Base-by-base conservation (phyloP, 2,329 filamentous ascomycete species). In the Elsinoe ampelina region DNA sequence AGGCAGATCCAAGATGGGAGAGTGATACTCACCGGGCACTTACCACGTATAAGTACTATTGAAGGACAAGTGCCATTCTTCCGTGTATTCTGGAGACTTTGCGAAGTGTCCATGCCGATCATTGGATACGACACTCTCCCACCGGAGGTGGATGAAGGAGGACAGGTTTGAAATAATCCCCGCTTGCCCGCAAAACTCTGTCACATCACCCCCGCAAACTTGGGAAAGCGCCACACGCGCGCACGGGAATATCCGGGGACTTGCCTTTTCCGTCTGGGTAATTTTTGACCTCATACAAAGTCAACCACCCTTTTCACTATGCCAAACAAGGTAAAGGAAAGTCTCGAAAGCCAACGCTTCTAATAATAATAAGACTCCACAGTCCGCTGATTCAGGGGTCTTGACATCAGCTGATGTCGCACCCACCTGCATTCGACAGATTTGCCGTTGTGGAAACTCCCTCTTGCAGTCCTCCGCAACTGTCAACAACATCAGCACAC, bases 191-290 rank as follows among this genome's bases (percentile, higher is more conserved):
- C 43, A 48, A 35, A 22, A 34, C 43, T 35, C 43, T 26, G 12
- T 20, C 43, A 35, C 30, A 48, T 26, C 22, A n/a, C 43, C 43
- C 43, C 43, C 43, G 43, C 43, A 48, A 20, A 22, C 8, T 2
- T 48, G 26, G 8, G 34, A 50, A 50, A 50, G 34, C 45, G 45
- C 45, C 45, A 50, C 45, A 50, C 13, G 45, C 13, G 45, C 34
- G 19, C 45, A 50, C 26, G 45, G 30, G 45, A 50, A 22, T 35
- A n/a, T 50, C 45, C 34, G 45, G 30, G 45, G 45, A 50, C 45
- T 50, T 50, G 45, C 45, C 45, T 50, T 15, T 50, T 50, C 34
- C 10, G 45, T 34, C 45, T 17, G 15, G 32, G 13, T 30, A 50
- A 45, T 45, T 45, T 45, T 20, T 45, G 41, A 45, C 41, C 20